A percentile compares a stretch with the other conserved stretches of the same genome.
Evolutionary conservation across 2,329 filamentous ascomycete species (phyloP).

Genomic region (Talaromyces funiculosus): DNA sequence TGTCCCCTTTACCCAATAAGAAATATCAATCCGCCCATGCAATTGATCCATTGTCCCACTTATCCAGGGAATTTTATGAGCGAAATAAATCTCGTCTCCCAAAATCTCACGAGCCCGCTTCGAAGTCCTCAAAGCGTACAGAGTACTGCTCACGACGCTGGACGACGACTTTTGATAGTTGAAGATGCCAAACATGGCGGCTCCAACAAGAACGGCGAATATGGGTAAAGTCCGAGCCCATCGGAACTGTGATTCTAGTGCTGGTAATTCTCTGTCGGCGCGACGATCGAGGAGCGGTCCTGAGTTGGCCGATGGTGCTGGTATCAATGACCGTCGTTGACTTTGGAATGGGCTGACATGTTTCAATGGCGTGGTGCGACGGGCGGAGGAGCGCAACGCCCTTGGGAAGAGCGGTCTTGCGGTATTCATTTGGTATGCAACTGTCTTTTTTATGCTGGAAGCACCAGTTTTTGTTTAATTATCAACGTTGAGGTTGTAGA

Average conservation of each 20-base stretch:
- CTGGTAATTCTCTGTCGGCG: constrained; percentile 49
- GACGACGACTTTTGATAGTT: constrained; percentile 98
- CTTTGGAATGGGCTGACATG: constrained; percentile 7
- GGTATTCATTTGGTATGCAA: constrained; percentile 1
- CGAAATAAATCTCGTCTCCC: constrained; percentile 82
- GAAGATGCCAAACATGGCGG: constrained; percentile 81
- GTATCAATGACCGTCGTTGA: constrained; percentile 43
- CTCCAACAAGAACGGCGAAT: constrained; percentile 67
- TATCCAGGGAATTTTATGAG: constrained; percentile 75
- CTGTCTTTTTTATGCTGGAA: neutral
- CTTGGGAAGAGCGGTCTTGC: constrained; percentile 1
- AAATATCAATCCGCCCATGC: constrained; percentile 82
- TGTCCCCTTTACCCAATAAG: constrained; percentile 79
- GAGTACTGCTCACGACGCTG: constrained; percentile 75
- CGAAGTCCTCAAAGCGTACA: constrained; percentile 86
- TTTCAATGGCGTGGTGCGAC: neutral
- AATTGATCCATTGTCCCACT: constrained; percentile 86
- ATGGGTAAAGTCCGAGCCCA: constrained; percentile 73
- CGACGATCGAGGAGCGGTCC: constrained; percentile 50
- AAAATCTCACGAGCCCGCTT: constrained; percentile 67
- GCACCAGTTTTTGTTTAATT: neutral
- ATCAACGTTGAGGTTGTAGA: neutral
- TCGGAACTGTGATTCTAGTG: constrained; percentile 44
- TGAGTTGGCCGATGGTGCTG: constrained; percentile 46
- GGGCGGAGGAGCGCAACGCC: constrained; percentile 2